phyloP scores from a whole-genome alignment of 108 stramenopile genomes.

The Skeletonema tropicum region DNA sequence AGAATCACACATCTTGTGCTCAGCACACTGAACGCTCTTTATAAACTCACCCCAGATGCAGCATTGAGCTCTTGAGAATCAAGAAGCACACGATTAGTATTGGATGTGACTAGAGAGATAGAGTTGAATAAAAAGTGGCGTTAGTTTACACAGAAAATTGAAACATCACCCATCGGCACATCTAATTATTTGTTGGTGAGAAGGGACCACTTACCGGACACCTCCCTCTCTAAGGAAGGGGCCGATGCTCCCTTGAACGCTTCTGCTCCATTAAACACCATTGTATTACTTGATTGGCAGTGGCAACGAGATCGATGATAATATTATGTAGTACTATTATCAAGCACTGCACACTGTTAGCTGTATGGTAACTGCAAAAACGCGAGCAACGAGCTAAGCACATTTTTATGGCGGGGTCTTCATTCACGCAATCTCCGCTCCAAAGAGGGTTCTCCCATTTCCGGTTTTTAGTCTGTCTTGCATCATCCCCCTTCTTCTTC shows the following conservation, averaged over 20 bases:
- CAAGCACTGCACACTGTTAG: too few species aligned
- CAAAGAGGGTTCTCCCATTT: background rate
- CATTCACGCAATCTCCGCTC: too few species aligned
- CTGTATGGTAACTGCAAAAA: too few species aligned
- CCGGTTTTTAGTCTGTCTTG: background rate
- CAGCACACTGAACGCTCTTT: background rate
- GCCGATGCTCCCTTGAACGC: slow-evolving; percentile 21
- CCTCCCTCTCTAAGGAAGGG: slow-evolving; percentile 26
- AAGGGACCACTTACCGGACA: slow-evolving; percentile 12
- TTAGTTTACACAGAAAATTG: background rate
- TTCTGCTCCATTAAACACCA: slow-evolving; percentile 18
- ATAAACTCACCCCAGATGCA: slow-evolving; percentile 32
- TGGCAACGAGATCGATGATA: background rate
- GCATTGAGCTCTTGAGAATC: slow-evolving; percentile 50
- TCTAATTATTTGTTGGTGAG: background rate
- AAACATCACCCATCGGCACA: background rate
- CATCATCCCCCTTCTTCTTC: background rate
- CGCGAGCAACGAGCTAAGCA: too few species aligned
- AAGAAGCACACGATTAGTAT: slow-evolving; percentile 39
- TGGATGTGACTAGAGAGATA: slow-evolving; percentile 31
- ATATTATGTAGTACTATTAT: too few species aligned
- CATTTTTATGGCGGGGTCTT: too few species aligned
- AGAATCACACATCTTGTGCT: background rate
- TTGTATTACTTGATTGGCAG: background rate
- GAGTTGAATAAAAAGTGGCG: background rate